Percentiles rank a stretch among this genome's conserved stretches.
phyloP scores from a whole-genome alignment of 306 rosid species.

The Sicyos baderoa region DNA sequence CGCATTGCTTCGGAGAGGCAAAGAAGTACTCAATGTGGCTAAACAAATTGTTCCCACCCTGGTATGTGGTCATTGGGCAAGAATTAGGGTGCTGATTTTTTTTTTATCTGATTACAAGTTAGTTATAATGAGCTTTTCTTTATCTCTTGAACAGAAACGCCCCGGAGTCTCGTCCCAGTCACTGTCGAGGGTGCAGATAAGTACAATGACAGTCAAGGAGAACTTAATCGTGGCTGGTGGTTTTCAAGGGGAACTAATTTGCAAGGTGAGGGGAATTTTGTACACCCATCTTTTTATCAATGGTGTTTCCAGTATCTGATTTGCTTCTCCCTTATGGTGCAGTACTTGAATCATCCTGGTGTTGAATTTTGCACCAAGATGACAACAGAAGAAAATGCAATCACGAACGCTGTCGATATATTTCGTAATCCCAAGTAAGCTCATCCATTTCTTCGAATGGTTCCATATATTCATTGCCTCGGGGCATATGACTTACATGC shows the following conservation, averaged over 20 bases:
- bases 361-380: slow-evolving; percentile 76
- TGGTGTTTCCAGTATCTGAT: background rate
- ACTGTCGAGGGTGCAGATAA: slow-evolving; percentile 75
- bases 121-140: background rate
- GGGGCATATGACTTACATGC: background rate
- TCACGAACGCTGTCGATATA: slow-evolving; percentile 85
- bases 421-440: slow-evolving; percentile 48
- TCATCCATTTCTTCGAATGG: background rate
- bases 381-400: slow-evolving; percentile 67
- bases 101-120: background rate
- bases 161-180: slow-evolving; percentile 50
- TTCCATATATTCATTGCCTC: background rate
- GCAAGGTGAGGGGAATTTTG: slow-evolving; percentile 50
- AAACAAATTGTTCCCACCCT: slow-evolving; percentile 57
- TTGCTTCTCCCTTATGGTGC: slow-evolving; percentile 20
- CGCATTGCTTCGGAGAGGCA: slow-evolving; percentile 52
- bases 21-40: slow-evolving; percentile 71
- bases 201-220: slow-evolving; percentile 89
- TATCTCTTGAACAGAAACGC: slow-evolving; percentile 34
- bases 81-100: background rate
- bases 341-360: slow-evolving; percentile 61
- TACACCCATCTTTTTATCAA: background rate
- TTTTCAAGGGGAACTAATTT: slow-evolving; percentile 87
- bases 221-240: slow-evolving; percentile 83
- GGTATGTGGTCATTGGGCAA: slow-evolving; percentile 33